phyloP scores from a whole-genome alignment of 495 filamentous ascomycete genomes.

The Chaetomium tenue region DNA sequence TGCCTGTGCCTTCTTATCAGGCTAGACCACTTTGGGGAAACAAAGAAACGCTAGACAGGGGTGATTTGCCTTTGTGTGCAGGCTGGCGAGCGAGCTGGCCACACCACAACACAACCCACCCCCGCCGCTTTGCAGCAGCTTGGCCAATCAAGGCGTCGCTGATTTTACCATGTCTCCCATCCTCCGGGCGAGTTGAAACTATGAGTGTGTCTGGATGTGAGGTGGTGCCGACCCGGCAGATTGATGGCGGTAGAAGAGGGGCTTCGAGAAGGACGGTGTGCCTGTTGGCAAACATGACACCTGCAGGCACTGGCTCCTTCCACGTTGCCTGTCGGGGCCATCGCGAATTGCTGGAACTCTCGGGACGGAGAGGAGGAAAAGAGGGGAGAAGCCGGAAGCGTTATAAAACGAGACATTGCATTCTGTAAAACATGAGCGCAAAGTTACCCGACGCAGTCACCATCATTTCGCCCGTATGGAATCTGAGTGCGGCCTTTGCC shows the following conservation, averaged over 20 bases:
- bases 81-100: conserved; percentile 31
- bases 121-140: conserved; percentile 33
- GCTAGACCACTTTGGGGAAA: conserved; percentile 26
- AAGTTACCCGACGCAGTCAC: neutral
- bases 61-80: conserved; percentile 20
- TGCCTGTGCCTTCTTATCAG: conserved; percentile 26
- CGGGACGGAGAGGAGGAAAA: neutral
- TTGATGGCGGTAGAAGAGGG: conserved; percentile 15
- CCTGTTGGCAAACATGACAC: neutral
- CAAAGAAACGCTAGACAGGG: conserved; percentile 32
- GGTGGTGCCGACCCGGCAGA: conserved; percentile 18
- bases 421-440: neutral
- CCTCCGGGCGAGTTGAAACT: conserved; percentile 34
- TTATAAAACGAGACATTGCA: neutral
- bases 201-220: conserved; percentile 26
- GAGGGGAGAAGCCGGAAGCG: neutral
- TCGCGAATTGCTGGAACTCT: neutral
- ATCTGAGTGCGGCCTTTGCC: neutral
- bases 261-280: conserved; percentile 9
- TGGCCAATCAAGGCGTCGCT: conserved; percentile 33
- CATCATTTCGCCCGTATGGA: neutral
- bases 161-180: conserved; percentile 26
- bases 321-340: neutral
- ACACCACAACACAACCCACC: conserved; percentile 29
- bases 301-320: conserved; percentile 7